These are phyloP conservation scores for Podospora didyma DNA, from an alignment of 495 filamentous ascomycete genomes.

Conservation along the genomic window DNA sequence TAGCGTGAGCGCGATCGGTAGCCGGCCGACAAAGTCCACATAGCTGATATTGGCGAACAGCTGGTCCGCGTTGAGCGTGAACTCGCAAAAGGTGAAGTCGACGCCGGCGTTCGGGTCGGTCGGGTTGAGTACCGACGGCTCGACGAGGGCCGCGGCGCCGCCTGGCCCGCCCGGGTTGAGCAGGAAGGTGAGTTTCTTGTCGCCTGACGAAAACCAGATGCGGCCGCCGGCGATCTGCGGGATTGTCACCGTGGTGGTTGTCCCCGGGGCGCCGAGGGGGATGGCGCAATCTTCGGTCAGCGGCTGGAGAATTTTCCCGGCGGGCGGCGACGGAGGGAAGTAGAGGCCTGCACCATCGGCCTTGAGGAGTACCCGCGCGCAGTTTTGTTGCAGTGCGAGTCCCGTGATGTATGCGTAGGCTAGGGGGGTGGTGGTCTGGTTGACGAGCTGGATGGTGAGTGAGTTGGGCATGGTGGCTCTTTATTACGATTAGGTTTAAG, in stretches of 20 bases:
- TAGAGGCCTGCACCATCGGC: constrained; percentile 30
- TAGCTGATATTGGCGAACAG: constrained; percentile 77
- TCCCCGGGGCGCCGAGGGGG: constrained; percentile 57
- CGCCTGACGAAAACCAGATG: constrained; percentile 63
- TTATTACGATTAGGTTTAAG: neutral
- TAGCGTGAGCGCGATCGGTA: constrained; percentile 64
- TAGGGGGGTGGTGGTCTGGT: constrained; percentile 28
- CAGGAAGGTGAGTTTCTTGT: constrained; percentile 59
- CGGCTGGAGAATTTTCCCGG: constrained; percentile 35
- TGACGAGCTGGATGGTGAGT: constrained; percentile 35
- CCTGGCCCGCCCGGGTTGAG: constrained; percentile 56
- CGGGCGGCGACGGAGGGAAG: constrained; percentile 34
- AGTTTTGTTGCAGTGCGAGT: constrained; percentile 35
- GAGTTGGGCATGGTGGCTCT: constrained; percentile 34
- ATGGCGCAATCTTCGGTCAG: constrained; percentile 63
- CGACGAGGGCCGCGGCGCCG: constrained; percentile 58
- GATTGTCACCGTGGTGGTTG: constrained; percentile 56
- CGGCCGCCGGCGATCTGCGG: constrained; percentile 66
- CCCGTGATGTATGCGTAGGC: constrained; percentile 43
- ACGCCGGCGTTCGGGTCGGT: constrained; percentile 62
- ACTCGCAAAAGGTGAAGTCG: constrained; percentile 70
- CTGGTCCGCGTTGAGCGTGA: constrained; percentile 65
- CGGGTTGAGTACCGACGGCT: constrained; percentile 69
- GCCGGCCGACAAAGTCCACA: constrained; percentile 65
- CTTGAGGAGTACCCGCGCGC: constrained; percentile 33